Base-by-base conservation (phyloP, 352 stramenopile genomes). In the Pseudoperonospora humuli region DNA sequence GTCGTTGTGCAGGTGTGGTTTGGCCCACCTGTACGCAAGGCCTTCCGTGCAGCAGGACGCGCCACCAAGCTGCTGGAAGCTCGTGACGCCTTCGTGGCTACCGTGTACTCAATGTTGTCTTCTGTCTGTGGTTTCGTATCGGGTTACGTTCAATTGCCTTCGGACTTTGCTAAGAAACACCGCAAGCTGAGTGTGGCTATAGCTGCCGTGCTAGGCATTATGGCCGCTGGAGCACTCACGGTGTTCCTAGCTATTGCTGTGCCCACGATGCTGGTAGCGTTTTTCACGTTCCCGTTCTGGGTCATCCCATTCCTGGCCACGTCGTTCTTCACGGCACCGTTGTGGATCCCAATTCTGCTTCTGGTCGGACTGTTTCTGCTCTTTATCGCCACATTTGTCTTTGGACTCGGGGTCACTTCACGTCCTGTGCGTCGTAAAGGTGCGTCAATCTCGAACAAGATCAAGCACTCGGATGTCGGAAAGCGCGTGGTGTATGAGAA, bases 401-500 rank as follows among this genome's bases (percentile, higher is more conserved):
- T 91, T 25, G 79, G 79, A 18, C 64, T 91, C 3, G 76, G 79
- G 36, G 70, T 84, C 24, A 91, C 79, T 8, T 88, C 75, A 19
- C 74, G 58, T 25, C 72, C 74, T 3, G 75, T 91, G 50, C 79
- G 79, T 62, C 79, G 79, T 49, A 83, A 87, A 64, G 74, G 79
- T 28, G 70, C 75, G 1, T 40, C 84, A 26, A 66, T 88, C 44
- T 77, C 70, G 32, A 71, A 59, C 48, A 79, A 79, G 43, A 82
- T 91, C 64, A 91, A 91, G 63, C 74, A 88, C 60, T 85, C 64
- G 49, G 65, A 87, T 35, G 67, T 88, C 9, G 76, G 75, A 44
- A 81, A 91, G 57, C 79, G 79, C 45, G 75, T 91, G 29, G 71
- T 88, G 28, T 91, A 91, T 52, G 75, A 88, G 58, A 91, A 91